Conservation (phyloP, 805 yeast genomes). For the Gaillardinia entomophila region DNA sequence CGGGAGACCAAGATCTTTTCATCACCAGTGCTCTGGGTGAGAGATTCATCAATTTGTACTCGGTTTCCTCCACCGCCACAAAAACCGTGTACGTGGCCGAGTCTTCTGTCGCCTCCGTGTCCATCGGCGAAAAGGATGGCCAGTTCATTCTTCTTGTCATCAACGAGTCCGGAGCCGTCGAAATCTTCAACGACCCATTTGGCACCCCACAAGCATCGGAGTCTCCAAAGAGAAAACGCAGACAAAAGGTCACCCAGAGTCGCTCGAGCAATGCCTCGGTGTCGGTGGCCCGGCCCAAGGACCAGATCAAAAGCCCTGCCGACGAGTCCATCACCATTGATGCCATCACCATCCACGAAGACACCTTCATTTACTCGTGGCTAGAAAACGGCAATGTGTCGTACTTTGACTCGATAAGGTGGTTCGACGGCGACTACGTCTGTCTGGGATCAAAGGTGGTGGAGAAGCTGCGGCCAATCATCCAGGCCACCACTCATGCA, state of each 20-base stretch:
- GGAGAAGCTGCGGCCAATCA: conserved; percentile 34
- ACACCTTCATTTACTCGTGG: conserved; percentile 48
- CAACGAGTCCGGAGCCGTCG: conserved; percentile 72
- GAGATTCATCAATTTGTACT: conserved; percentile 71
- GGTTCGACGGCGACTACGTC: conserved; percentile 32
- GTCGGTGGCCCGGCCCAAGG: conserved; percentile 42
- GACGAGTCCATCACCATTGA: conserved; percentile 24
- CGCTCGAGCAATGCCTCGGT: conserved; percentile 44
- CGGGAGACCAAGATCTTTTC: conserved; percentile 38
- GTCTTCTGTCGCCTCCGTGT: conserved; percentile 44
- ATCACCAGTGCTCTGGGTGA: conserved; percentile 74
- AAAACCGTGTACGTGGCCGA: conserved; percentile 63
- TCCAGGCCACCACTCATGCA: conserved; percentile 36
- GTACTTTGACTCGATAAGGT: conserved; percentile 48
- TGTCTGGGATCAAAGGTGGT: conserved; percentile 19
- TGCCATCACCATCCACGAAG: conserved; percentile 24
- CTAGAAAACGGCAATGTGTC: conserved; percentile 55
- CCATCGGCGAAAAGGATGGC: conserved; percentile 16
- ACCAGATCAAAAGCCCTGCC: conserved; percentile 24
- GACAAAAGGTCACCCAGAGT: conserved; percentile 42
- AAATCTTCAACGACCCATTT: conserved; percentile 61
- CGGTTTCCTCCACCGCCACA: conserved; percentile 40
- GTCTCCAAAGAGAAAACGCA: conserved; percentile 32
- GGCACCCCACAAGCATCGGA: conserved; percentile 10
- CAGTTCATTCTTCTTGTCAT: conserved; percentile 43